These are phyloP conservation scores for Pinus albicaulis DNA, from an alignment of 75 land plant genomes.

Conservation along the genomic window DNA sequence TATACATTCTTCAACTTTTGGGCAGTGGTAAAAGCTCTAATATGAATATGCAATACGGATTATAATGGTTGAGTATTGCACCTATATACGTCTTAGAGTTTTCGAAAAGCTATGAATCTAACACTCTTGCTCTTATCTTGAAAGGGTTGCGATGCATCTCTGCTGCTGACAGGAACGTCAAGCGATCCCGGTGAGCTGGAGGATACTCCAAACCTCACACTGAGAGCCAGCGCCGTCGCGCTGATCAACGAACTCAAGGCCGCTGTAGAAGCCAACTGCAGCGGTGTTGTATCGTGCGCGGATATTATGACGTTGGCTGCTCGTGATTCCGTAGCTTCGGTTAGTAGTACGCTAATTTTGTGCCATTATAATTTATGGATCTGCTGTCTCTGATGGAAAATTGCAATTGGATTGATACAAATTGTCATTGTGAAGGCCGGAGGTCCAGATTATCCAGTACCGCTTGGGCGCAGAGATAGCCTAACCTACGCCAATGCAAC, in stretches of 20 bases:
- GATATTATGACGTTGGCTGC: constrained; percentile 1
- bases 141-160: constrained; percentile 61
- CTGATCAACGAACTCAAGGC: constrained; percentile 18
- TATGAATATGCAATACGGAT: no score
- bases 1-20: no score
- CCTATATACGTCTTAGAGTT: no score
- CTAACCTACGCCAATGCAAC: no score
- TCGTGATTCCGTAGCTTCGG: neutral
- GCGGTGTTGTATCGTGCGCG: constrained; percentile 3
- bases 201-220: constrained; percentile 34
- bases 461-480: constrained; percentile 11
- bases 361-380: neutral
- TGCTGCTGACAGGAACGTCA: constrained; percentile 38
- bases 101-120: no score
- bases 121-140: no score
- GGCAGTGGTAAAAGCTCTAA: no score
- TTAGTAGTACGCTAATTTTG: neutral
- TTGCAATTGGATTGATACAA: no score
- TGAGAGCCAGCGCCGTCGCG: constrained; percentile 36
- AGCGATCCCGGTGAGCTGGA: constrained; percentile 30
- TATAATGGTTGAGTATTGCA: no score
- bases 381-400: neutral
- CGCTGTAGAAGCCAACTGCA: constrained; percentile 7
- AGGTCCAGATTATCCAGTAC: constrained; percentile 12
- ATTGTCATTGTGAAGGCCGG: neutral